These are phyloP conservation scores for Metschnikowia kofuensis DNA, from an alignment of 805 yeast species.

Conservation along the genomic window DNA sequence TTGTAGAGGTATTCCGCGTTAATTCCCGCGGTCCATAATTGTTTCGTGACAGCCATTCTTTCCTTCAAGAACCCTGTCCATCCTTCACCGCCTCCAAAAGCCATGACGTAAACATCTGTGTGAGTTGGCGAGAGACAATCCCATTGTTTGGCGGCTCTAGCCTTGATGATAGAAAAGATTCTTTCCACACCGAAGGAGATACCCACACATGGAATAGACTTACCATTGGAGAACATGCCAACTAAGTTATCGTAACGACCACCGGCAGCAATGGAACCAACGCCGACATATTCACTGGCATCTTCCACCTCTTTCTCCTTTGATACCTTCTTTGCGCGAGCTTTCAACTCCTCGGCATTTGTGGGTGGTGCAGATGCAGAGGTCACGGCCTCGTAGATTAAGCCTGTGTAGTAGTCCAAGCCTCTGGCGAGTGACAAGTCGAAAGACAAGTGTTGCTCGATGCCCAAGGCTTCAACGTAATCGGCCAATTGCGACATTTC, in stretches of 20 bases:
- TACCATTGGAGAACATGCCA: conserved; percentile 93
- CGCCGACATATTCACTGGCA: conserved; percentile 95
- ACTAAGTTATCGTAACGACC: conserved; percentile 97
- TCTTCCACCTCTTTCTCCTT: conserved; percentile 65
- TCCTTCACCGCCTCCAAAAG: conserved; percentile 96
- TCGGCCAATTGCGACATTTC: conserved; percentile 76
- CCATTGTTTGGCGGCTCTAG: conserved; percentile 57
- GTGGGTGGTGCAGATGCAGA: conserved; percentile 93
- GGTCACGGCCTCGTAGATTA: conserved; percentile 95
- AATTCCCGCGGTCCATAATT: conserved; percentile 84
- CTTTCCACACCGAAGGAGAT: conserved; percentile 96
- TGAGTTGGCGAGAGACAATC: conserved; percentile 74
- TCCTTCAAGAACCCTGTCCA: conserved; percentile 92
- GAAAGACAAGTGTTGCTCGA: conserved; percentile 65
- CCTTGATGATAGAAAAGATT: conserved; percentile 82
- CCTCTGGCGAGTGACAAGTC: conserved; percentile 97
- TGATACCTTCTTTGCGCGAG: conserved; percentile 38
- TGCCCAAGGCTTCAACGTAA: conserved; percentile 81
- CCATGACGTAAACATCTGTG: conserved; percentile 95
- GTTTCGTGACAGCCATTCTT: conserved; percentile 82
- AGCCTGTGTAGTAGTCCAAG: conserved; percentile 94
- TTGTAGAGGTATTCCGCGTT: conserved; percentile 91
- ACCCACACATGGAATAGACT: conserved; percentile 96
- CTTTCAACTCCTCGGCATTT: conserved; percentile 67
- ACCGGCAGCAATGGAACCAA: conserved; percentile 98